Conservation (phyloP, 768 basidiomycete genomes). For the Solioccasus polychromus region DNA sequence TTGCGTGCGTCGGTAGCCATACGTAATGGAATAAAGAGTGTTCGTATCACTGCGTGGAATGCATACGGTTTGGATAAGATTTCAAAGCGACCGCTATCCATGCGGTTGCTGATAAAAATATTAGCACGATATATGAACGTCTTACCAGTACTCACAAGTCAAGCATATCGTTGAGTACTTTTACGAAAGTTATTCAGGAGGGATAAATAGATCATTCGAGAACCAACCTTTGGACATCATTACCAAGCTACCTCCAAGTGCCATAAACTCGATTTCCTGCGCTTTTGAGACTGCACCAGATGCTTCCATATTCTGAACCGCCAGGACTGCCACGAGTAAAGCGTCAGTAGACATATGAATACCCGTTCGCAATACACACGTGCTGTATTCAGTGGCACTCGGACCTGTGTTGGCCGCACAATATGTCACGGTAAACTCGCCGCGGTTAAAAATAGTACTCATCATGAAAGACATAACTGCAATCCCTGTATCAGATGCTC, state of each 20-base stretch:
- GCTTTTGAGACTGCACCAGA: slow-evolving; percentile 67
- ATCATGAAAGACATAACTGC: slow-evolving; percentile 78
- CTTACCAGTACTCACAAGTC: slow-evolving; percentile 56
- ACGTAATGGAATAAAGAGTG: slow-evolving; percentile 65
- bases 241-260: slow-evolving; percentile 73
- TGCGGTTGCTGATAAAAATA: slow-evolving; percentile 58
- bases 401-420: slow-evolving; percentile 51
- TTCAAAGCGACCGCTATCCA: slow-evolving; percentile 86
- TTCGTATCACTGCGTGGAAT: slow-evolving; percentile 76
- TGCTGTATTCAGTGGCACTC: slow-evolving; percentile 79
- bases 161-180: slow-evolving; percentile 76
- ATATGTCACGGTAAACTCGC: slow-evolving; percentile 12
- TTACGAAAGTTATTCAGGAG: slow-evolving; percentile 4
- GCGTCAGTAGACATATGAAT: neutral
- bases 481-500: slow-evolving; percentile 2
- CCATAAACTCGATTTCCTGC: slow-evolving; percentile 86
- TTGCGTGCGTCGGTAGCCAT: slow-evolving; percentile 65
- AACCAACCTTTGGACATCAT: slow-evolving; percentile 83
- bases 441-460: slow-evolving; percentile 32
- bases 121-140: slow-evolving; percentile 4
- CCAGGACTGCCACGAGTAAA: slow-evolving; percentile 46
- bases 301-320: slow-evolving; percentile 91
- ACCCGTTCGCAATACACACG: slow-evolving; percentile 30
- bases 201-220: slow-evolving; percentile 1
- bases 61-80: slow-evolving; percentile 63